These are phyloP conservation scores for Aspergillus sp. DNA, from an alignment of 2,329 filamentous ascomycete species.

Conservation along the genomic window DNA sequence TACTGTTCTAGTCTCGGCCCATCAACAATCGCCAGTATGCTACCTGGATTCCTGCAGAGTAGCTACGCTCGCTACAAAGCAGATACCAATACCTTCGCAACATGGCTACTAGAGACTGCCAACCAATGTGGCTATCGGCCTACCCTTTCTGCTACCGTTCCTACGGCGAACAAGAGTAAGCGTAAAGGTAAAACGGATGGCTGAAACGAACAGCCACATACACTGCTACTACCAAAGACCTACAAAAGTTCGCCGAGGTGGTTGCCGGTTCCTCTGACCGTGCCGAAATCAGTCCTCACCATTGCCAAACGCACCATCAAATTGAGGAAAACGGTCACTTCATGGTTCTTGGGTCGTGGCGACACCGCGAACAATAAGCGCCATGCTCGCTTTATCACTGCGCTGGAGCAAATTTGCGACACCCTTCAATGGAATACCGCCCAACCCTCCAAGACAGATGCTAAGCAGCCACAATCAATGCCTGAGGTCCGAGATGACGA, in stretches of 20 bases:
- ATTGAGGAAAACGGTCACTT: slow-evolving; percentile 30
- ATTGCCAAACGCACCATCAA: slow-evolving; percentile 30
- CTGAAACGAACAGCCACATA: slow-evolving; percentile 20
- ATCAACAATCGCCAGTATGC: slow-evolving; percentile 18
- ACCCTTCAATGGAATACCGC: slow-evolving; percentile 26
- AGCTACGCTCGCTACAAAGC: slow-evolving; percentile 31
- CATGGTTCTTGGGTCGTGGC: slow-evolving; percentile 30
- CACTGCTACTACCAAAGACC: slow-evolving; percentile 25
- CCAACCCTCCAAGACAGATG: slow-evolving; percentile 12
- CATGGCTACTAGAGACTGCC: slow-evolving; percentile 31
- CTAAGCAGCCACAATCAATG: slow-evolving; percentile 13
- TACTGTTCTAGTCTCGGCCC: background rate
- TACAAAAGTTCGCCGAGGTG: slow-evolving; percentile 26
- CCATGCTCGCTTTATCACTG: slow-evolving; percentile 31
- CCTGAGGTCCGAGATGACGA: slow-evolving; percentile 14
- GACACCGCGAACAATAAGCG: slow-evolving; percentile 21
- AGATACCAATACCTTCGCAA: slow-evolving; percentile 31
- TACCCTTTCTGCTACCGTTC: slow-evolving; percentile 11
- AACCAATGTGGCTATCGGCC: slow-evolving; percentile 28
- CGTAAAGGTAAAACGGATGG: slow-evolving; percentile 15
- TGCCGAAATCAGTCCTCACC: slow-evolving; percentile 23
- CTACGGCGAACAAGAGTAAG: slow-evolving; percentile 12
- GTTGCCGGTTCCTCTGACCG: slow-evolving; percentile 25
- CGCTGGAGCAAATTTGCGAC: slow-evolving; percentile 29
- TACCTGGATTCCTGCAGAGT: slow-evolving; percentile 28